A percentile compares a stretch with the other conserved stretches of the same genome.
Conservation (phyloP, 2,329 filamentous ascomycete genomes). For the Xylariaceae sp. region DNA sequence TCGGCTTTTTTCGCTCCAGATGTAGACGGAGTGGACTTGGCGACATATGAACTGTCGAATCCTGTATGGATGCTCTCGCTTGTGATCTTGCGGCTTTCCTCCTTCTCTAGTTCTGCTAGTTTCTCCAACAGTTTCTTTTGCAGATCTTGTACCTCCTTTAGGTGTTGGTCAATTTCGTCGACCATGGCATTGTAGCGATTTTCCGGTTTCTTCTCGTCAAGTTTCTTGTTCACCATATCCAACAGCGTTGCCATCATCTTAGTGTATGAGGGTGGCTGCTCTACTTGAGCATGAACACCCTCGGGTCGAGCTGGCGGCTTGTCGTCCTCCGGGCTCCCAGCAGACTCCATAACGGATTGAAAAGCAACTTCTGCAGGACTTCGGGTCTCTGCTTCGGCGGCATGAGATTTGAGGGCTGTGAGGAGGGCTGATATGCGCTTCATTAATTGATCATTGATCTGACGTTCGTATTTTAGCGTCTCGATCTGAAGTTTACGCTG, state of each 20-base stretch:
- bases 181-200: conserved; percentile 76
- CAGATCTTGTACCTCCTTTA: conserved; percentile 74
- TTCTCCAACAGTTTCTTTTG: conserved; percentile 76
- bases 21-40: conserved; percentile 39
- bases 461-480: conserved; percentile 87
- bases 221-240: conserved; percentile 84
- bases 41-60: conserved; percentile 83
- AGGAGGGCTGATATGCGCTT: conserved; percentile 81
- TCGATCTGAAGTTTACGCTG: conserved; percentile 88
- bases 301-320: conserved; percentile 74
- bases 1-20: conserved; percentile 50
- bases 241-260: conserved; percentile 98
- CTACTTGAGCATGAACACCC: conserved; percentile 75
- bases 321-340: conserved; percentile 72
- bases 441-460: conserved; percentile 90
- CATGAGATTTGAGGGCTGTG: conserved; percentile 72
- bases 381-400: conserved; percentile 64
- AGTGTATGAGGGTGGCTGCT: conserved; percentile 80
- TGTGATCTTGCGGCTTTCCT: conserved; percentile 88
- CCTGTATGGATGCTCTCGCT: conserved; percentile 87
- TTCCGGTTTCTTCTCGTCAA: conserved; percentile 74
- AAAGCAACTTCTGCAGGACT: conserved; percentile 84
- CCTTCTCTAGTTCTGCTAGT: conserved; percentile 79
- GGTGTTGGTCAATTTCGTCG: conserved; percentile 74
- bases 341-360: conserved; percentile 82